These are phyloP conservation scores for Russula sp. DNA, from an alignment of 768 basidiomycete genomes.

Conservation along the genomic window DNA sequence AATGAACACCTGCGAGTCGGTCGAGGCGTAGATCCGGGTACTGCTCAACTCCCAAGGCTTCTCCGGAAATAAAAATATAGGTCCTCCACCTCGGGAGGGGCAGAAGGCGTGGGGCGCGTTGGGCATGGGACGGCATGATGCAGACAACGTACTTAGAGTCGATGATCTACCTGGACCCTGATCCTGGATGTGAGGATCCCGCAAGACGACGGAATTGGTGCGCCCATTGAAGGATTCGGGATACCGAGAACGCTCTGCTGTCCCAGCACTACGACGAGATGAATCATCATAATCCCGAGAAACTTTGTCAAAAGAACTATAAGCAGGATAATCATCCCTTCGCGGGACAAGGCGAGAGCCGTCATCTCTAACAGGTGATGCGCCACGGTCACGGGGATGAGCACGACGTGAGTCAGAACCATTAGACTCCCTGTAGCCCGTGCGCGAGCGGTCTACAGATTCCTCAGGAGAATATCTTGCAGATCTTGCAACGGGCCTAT, in stretches of 20 bases:
- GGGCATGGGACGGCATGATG: conserved; percentile 22
- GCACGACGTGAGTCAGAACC: conserved; percentile 4
- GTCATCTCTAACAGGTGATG: conserved; percentile 17
- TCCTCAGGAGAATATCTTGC: conserved; percentile 11
- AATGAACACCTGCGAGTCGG: conserved; percentile 20
- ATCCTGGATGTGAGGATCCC: conserved; percentile 14
- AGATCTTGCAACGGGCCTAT: neutral
- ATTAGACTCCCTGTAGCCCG: conserved; percentile 11
- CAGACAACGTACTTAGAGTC: conserved; percentile 24
- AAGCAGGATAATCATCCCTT: conserved; percentile 14
- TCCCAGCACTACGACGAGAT: conserved; percentile 8
- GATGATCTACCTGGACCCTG: conserved; percentile 20
- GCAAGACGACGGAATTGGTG: conserved; percentile 2
- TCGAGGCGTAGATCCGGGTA: conserved; percentile 18
- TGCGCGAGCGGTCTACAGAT: conserved; percentile 7
- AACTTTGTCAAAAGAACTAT: conserved; percentile 17
- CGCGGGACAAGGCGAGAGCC: conserved; percentile 14
- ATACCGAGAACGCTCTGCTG: conserved; percentile 12
- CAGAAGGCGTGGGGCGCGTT: conserved; percentile 10
- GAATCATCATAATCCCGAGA: conserved; percentile 12
- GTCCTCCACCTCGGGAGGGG: conserved; percentile 21
- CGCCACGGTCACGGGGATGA: conserved; percentile 13
- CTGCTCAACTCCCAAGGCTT: conserved; percentile 23
- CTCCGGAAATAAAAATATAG: conserved; percentile 14
- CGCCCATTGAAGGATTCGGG: conserved; percentile 7